phyloP scores from a whole-genome alignment of 1,139 yeast species.

The Arxiozyma bovina region DNA sequence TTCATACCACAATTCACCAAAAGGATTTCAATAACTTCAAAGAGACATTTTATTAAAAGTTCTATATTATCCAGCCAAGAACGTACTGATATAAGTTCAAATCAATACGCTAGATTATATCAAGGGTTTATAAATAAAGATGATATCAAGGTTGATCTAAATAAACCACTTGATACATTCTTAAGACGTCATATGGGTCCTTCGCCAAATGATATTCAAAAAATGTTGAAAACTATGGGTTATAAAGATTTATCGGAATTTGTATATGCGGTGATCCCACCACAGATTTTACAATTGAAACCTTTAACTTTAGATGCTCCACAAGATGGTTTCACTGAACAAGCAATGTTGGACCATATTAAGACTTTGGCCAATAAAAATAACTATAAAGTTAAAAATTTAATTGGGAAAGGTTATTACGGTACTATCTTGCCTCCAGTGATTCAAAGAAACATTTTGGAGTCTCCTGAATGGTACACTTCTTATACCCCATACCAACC shows the following conservation, averaged over 20 bases:
- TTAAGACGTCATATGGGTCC: constrained; percentile 91
- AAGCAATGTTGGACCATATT: constrained; percentile 66
- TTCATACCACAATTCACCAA: neutral
- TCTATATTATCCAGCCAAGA: neutral
- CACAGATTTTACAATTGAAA: constrained; percentile 60
- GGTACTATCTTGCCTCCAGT: constrained; percentile 88
- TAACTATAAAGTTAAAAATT: constrained; percentile 53
- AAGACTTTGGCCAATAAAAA: constrained; percentile 66
- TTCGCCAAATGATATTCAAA: constrained; percentile 47
- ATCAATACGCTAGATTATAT: constrained; percentile 2
- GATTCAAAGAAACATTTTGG: constrained; percentile 82
- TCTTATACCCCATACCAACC: constrained; percentile 98
- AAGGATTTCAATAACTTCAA: neutral
- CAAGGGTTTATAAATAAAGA: neutral
- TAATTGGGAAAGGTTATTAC: constrained; percentile 90
- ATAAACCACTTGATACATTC: constrained; percentile 57
- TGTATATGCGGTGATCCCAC: constrained; percentile 66
- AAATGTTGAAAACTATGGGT: constrained; percentile 62
- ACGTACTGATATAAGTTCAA: neutral
- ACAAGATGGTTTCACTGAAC: constrained; percentile 66
- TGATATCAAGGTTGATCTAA: neutral
- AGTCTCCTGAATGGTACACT: constrained; percentile 97
- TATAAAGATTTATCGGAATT: constrained; percentile 62
- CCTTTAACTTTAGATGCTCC: constrained; percentile 48
- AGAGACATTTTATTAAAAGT: neutral